Percentiles rank a stretch among this genome's conserved stretches.
phyloP scores from a whole-genome alignment of 768 basidiomycete species.

The Nidula microcarpa region DNA sequence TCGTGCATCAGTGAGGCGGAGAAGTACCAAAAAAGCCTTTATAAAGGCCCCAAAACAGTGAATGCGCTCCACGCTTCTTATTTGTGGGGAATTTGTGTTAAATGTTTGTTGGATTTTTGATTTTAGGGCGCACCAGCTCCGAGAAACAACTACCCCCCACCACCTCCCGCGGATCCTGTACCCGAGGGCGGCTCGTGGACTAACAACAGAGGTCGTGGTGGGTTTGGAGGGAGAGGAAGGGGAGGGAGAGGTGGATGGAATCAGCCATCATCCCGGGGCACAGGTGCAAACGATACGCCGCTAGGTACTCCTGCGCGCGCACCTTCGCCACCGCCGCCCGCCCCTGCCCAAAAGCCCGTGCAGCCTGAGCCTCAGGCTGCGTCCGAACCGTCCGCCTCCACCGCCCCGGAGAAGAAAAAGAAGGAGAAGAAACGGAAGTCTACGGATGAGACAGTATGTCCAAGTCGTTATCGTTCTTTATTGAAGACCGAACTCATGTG shows the following conservation, averaged over 20 bases:
- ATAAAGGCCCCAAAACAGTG: conserved; percentile 73
- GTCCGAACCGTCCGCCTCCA: no score
- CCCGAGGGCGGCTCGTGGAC: conserved; percentile 3
- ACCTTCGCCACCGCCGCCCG: conserved; percentile 9
- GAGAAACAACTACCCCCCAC: conserved; percentile 18
- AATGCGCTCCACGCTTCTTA: conserved; percentile 3
- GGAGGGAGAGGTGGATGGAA: conserved; percentile 27
- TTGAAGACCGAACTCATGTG: not conserved
- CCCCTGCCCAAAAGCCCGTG: not conserved
- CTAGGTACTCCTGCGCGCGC: conserved; percentile 56
- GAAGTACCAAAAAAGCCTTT: conserved; percentile 86
- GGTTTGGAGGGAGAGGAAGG: conserved; percentile 19
- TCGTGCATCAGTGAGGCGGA: conserved; percentile 88
- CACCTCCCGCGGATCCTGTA: conserved; percentile 4
- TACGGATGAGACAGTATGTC: conserved; percentile 20
- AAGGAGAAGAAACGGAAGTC: conserved; percentile 35
- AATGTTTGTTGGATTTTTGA: not conserved
- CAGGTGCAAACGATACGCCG: conserved; percentile 72
- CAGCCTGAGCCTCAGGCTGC: conserved; percentile 3
- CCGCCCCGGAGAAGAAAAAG: conserved; percentile 15
- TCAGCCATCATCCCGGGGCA: conserved; percentile 21
- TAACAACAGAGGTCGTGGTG: conserved; percentile 15
- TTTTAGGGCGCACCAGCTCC: conserved; percentile 5
- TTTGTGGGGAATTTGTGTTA: not conserved
- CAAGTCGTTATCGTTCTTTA: not conserved